Evolutionary conservation across 345 rosid species (phyloP), one percentile per base, ranked within the genome.

Genomic region (Cardamine occulta): DNA sequence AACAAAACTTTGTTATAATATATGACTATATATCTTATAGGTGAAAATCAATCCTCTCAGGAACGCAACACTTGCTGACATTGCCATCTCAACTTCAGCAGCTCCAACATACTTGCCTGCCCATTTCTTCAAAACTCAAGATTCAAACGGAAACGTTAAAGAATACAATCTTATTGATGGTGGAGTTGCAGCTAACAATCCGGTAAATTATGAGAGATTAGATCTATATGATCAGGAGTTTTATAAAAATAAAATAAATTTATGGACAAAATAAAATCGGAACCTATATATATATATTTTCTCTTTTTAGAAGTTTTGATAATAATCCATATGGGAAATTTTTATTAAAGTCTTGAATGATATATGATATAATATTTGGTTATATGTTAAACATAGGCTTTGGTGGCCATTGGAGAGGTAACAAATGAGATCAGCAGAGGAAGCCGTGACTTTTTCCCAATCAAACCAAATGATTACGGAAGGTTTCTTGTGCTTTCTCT

Each of bases 131-230:
- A 21, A 29, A 79, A 85, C 81, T 21, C 5, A 72, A 66, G 85
- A 82, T 34, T 26, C 45, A 6, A 7, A 11, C 0, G 88, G 89
- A 31, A 68, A 73, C 13, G 71, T 74, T 7, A 82, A 63, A 68
- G 80, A 73, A 21, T 91, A 81, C 81, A 74, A 91, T 73, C 96
- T 89, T 26, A 80, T 89, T 10, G 97, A 91, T 19, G 93, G 93
- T 0, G 93, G 97, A 42, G 83, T 91, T 12, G 96, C 93, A 6
- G 97, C 96, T 18, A 89, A 89, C 62, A 88, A 89, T 70, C 95
- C 88, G 71, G 91, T 85, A 82, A 65, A 12, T 48, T 28, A n/a
- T 8, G 3, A n/a, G 1, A 3, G 5, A 55, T 32, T 4, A 1
- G 0, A 26, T 72, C 3, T 29, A 44, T 32, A 45, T 1, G 7